A percentile compares a stretch with the other conserved stretches of the same genome.
Conservation (phyloP, 805 yeast genomes). For the Saccharomycopsis fibuligera region DNA sequence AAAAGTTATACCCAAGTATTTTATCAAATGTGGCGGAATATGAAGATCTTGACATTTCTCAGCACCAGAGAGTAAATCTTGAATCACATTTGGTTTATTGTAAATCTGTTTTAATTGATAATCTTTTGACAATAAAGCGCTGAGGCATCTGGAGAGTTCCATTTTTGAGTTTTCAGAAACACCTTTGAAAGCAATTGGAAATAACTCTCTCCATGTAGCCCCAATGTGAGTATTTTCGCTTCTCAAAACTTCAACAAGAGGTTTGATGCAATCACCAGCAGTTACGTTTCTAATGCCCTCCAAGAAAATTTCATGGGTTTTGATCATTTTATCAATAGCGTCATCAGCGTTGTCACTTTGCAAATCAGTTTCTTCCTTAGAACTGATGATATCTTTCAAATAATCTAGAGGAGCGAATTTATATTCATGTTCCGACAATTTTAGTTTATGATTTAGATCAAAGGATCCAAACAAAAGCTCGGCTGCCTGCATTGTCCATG, state of each 20-base stretch:
- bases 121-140: slow-evolving; percentile 77
- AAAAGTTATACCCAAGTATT: slow-evolving; percentile 79
- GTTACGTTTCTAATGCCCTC: slow-evolving; percentile 29
- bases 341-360: slow-evolving; percentile 20
- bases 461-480: slow-evolving; percentile 79
- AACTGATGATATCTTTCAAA: slow-evolving; percentile 25
- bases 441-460: slow-evolving; percentile 42
- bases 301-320: slow-evolving; percentile 31
- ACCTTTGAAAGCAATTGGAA: slow-evolving; percentile 67
- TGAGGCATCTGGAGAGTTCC: slow-evolving; percentile 78
- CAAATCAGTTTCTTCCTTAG: slow-evolving; percentile 1
- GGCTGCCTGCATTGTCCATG: slow-evolving; percentile 91
- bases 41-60: slow-evolving; percentile 65
- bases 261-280: slow-evolving; percentile 57
- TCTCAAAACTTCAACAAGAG: slow-evolving; percentile 75
- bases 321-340: slow-evolving; percentile 29
- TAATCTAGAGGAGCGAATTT: slow-evolving; percentile 46
- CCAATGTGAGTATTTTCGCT: slow-evolving; percentile 75
- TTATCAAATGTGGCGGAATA: slow-evolving; percentile 89
- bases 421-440: slow-evolving; percentile 42
- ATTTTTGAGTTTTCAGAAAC: slow-evolving; percentile 54
- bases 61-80: slow-evolving; percentile 78
- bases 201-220: slow-evolving; percentile 73
- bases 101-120: slow-evolving; percentile 90
- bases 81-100: slow-evolving; percentile 78